Percentiles rank a stretch among this genome's conserved stretches.
These are phyloP conservation scores for Juncus inflexus DNA, from an alignment of 176 grass and related monocot genomes.

Conservation along the genomic window DNA sequence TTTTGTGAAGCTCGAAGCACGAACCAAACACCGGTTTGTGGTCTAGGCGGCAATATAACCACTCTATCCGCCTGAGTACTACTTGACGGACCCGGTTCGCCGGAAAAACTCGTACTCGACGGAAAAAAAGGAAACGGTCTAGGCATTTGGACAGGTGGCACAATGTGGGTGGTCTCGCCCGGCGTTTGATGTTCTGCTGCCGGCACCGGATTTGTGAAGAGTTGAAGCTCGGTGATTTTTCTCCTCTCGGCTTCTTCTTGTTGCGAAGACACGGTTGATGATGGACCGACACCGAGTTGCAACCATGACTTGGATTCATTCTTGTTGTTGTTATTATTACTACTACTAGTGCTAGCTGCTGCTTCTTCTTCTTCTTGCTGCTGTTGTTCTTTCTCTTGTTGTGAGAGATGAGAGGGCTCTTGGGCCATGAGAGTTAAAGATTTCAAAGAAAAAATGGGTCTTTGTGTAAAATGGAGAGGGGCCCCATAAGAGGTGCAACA, in stretches of 20 bases:
- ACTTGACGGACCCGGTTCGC: constrained; percentile 1
- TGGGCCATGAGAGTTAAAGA: constrained; percentile 30
- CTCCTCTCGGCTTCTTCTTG: not conserved
- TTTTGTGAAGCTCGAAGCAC: constrained; percentile 26
- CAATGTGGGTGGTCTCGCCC: constrained; percentile 3
- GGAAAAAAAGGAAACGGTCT: constrained; percentile 16
- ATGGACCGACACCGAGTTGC: constrained; percentile 23
- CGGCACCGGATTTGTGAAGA: constrained; percentile 15
- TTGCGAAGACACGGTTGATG: not conserved
- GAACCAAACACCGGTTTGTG: constrained; percentile 38
- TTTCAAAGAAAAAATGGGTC: constrained; percentile 6
- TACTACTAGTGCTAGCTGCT: constrained; percentile 20
- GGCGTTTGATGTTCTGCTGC: not conserved
- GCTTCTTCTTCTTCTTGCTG: constrained; percentile 6
- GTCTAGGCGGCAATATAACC: constrained; percentile 21
- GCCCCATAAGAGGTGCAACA: constrained; percentile 24
- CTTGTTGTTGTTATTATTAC: constrained; percentile 21
- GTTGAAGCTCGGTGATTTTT: constrained; percentile 26
- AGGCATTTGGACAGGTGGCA: constrained; percentile 18
- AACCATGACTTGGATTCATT: constrained; percentile 24
- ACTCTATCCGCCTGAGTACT: constrained; percentile 6
- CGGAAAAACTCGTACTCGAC: not conserved
- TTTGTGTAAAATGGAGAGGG: constrained; percentile 22
- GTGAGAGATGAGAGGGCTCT: constrained; percentile 25
- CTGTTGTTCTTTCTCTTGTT: constrained; percentile 19